A percentile compares a stretch with the other conserved stretches of the same genome.
Evolutionary conservation across 2,329 filamentous ascomycete species (phyloP).

Genomic region (Didymella pomorum): DNA sequence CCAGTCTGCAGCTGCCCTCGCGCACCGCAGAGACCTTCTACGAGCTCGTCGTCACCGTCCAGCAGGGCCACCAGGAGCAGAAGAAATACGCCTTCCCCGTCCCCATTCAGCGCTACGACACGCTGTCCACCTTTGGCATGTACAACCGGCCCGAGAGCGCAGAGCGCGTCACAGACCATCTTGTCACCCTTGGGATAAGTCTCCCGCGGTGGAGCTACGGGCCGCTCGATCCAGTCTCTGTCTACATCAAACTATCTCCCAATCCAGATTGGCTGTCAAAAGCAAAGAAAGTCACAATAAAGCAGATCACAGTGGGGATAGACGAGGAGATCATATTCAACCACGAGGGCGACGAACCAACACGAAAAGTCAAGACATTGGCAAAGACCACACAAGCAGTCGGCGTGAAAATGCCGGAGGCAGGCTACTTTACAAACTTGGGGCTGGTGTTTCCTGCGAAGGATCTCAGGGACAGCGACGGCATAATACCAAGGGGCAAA

Average conservation of each 20-base stretch:
- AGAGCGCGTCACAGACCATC: conserved; percentile 84
- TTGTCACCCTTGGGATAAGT: conserved; percentile 90
- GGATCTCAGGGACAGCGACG: conserved; percentile 85
- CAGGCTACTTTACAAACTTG: conserved; percentile 91
- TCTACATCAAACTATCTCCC: conserved; percentile 92
- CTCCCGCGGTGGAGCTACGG: conserved; percentile 97
- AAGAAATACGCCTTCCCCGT: conserved; percentile 92
- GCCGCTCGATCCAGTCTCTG: conserved; percentile 90
- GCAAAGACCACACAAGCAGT: conserved; percentile 84
- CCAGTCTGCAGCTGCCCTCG: conserved; percentile 87
- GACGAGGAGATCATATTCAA: conserved; percentile 99
- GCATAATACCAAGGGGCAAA: conserved; percentile 84
- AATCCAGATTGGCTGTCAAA: conserved; percentile 92
- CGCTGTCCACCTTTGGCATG: conserved; percentile 97
- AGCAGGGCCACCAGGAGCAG: conserved; percentile 86
- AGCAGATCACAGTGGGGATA: conserved; percentile 90
- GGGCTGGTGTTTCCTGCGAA: conserved; percentile 90
- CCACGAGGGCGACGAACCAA: conserved; percentile 93
- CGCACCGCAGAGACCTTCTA: conserved; percentile 97
- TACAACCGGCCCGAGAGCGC: conserved; percentile 95
- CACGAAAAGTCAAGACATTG: conserved; percentile 86
- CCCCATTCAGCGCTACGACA: conserved; percentile 92
- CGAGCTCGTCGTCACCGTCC: conserved; percentile 93
- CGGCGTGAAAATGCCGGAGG: conserved; percentile 84
- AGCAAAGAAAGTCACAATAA: conserved; percentile 89